Percentiles rank a stretch among this genome's conserved stretches.
Evolutionary conservation across 116 monocot species (phyloP).

Genomic region (Dioscorea cayenensis): DNA sequence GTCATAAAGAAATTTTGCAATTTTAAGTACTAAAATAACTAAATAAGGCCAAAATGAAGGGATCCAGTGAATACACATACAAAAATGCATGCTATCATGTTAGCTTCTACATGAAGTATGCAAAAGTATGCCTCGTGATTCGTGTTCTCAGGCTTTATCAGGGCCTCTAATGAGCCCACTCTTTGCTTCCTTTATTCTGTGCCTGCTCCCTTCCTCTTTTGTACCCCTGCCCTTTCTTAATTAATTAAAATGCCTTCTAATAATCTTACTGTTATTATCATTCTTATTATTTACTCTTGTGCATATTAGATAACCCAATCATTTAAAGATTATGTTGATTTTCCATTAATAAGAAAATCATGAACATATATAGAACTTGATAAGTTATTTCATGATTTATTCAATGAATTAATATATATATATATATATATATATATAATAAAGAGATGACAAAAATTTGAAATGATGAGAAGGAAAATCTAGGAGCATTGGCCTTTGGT

Average conservation of each 20-base stretch:
- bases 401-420: no score
- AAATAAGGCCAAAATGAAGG: neutral
- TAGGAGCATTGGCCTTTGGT: no score
- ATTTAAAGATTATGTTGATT: no score
- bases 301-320: no score
- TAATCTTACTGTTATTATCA: neutral
- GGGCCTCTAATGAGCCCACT: neutral
- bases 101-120: neutral
- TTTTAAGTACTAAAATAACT: no score
- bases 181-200: neutral
- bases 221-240: neutral
- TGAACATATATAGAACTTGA: no score
- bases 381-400: no score
- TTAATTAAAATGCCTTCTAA: neutral
- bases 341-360: no score
- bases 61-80: neutral
- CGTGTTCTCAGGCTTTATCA: neutral
- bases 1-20: no score
- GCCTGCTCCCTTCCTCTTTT: neutral
- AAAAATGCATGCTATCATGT: neutral
- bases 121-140: neutral
- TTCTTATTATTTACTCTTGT: neutral
- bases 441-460: no score
- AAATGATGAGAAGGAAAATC: no score
- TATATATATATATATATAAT: no score